Evolutionary conservation across 2,329 filamentous ascomycete genomes (phyloP), one percentile per base, ranked within the genome.

Genomic region (Pseudogymnoascus sp.): DNA sequence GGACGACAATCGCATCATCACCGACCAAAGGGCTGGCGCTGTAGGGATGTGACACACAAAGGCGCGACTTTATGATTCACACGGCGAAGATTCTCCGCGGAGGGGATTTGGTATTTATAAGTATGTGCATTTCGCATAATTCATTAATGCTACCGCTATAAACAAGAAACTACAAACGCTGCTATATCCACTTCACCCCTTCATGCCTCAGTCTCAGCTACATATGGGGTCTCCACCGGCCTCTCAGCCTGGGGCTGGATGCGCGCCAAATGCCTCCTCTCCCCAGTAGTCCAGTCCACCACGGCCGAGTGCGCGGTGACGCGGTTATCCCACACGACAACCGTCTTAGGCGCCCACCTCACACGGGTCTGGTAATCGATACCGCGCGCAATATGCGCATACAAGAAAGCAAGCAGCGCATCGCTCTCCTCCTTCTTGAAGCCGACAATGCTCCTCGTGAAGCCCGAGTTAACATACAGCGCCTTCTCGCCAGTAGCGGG

Each of bases 341-440:
- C 90, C 0, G 89, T 92, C 14, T 85, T 83, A 41, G 85, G 80
- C 70, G 86, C 85, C 90, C 90, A 93, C 75, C 87, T 88, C 63
- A 95, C 81, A 19, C 89, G 83, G 3, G 81, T 80, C 69, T 92
- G 89, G 73, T 90, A 83, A 71, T 91, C 88, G 63, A 86, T 84
- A 16, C 86, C 86, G 37, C 83, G 80, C 1, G 85, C 86, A 63
- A 90, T 84, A 71, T 91, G 88, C 71, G 90, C 83, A 72, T 86
- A 90, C 16, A 92, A 76, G 78, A 91, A 91, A 69, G 89, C 89
- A 64, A 92, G 80, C 4, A 92, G 78, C 57, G 81, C 81, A 67
- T 93, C 90, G 0, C 87, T 90, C 73, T 95, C 91, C 73, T 95
- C 90, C 72, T 90, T 90, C 77, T 95, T 93, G 72, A 87, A 83